Evolutionary conservation across 78 protist genomes (phyloP).

Genomic region (Planoprotostelium fungivorum): DNA sequence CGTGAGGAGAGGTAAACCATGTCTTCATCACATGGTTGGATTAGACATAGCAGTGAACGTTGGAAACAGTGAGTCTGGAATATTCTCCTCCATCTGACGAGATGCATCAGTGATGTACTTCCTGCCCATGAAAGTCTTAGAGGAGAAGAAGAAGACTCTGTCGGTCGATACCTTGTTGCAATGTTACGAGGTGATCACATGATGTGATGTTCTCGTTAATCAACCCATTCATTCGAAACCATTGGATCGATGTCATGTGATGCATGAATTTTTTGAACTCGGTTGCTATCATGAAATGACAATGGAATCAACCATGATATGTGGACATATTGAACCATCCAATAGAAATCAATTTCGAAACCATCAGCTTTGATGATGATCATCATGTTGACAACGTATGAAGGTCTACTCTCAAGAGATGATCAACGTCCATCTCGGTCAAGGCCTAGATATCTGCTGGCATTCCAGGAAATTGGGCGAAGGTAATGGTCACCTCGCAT

Average conservation of each 20-base stretch:
- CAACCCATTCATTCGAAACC: background rate
- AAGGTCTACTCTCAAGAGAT: background rate
- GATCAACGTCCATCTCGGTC: conserved; percentile 10
- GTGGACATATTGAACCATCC: too few species aligned
- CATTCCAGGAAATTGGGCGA: background rate
- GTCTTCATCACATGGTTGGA: background rate
- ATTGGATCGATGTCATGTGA: too few species aligned
- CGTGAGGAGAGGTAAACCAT: conserved; percentile 1
- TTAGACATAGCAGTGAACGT: conserved; percentile 3
- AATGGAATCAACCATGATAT: too few species aligned
- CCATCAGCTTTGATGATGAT: background rate
- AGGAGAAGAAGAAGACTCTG: conserved; percentile 3
- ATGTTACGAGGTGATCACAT: background rate
- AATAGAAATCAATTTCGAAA: too few species aligned
- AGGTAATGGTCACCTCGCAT: too few species aligned
- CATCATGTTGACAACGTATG: background rate
- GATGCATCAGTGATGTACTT: conserved; percentile 12
- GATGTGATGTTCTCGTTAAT: background rate
- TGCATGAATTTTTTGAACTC: too few species aligned
- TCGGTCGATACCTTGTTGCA: background rate
- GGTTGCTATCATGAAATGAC: too few species aligned
- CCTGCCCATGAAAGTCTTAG: background rate
- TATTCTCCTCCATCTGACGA: background rate
- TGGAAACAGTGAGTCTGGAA: background rate
- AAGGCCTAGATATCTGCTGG: conserved; percentile 10